Conservation (phyloP, 2,329 filamentous ascomycete genomes). For the Paraphaeosphaeria sporulosa region DNA sequence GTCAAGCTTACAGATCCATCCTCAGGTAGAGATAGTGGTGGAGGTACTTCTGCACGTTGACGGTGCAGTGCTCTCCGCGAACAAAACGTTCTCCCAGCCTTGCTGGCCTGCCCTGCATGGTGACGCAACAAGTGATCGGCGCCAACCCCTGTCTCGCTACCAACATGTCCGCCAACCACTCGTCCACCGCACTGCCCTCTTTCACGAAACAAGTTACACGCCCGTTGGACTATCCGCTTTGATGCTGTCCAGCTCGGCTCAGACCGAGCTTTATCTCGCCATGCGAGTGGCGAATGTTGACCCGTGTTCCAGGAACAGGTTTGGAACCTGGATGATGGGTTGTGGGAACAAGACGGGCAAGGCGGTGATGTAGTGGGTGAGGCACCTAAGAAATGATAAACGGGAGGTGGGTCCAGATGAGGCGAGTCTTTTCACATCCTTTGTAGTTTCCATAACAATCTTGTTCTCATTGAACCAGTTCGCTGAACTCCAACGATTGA, state of each 20-base stretch:
- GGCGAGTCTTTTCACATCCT: not conserved
- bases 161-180: conserved; percentile 14
- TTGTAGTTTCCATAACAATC: not conserved
- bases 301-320: conserved; percentile 26
- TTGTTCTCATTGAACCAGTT: not conserved
- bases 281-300: conserved; percentile 11
- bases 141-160: conserved; percentile 13
- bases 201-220: conserved; percentile 23
- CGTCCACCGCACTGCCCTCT: conserved; percentile 11
- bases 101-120: conserved; percentile 3
- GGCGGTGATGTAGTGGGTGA: not conserved
- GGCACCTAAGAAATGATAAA: not conserved
- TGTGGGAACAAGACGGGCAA: not conserved
- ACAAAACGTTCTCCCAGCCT: not conserved
- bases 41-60: not conserved
- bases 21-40: not conserved
- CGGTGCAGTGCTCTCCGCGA: not conserved
- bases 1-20: not conserved
- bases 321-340: conserved; percentile 21
- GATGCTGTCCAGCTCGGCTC: conserved; percentile 2
- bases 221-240: conserved; percentile 7
- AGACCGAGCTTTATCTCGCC: conserved; percentile 14
- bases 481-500: not conserved
- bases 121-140: conserved; percentile 20
- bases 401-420: not conserved